Percentiles rank a stretch among this genome's conserved stretches.
Conservation (phyloP, 805 yeast species). For the Kuraishia cidri region DNA sequence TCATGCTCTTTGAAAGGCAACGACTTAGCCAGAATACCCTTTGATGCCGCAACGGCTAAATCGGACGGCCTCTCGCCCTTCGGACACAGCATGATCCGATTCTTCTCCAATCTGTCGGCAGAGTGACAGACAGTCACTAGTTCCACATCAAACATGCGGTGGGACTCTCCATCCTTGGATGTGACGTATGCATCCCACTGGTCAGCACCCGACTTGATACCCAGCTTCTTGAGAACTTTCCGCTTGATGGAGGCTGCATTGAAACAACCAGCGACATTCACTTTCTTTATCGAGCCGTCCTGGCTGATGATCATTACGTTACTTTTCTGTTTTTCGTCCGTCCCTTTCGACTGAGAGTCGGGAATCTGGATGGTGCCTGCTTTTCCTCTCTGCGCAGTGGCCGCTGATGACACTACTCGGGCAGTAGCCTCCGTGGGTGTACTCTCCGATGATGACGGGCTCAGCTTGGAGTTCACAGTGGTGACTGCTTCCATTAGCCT, state of each 20-base stretch:
- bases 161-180: constrained; percentile 29
- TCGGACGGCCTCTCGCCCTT: constrained; percentile 54
- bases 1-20: constrained; percentile 1
- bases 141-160: constrained; percentile 64
- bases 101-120: constrained; percentile 58
- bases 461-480: not conserved
- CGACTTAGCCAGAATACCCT: constrained; percentile 25
- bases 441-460: not conserved
- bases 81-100: constrained; percentile 61
- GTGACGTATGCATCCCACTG: constrained; percentile 56
- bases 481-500: constrained; percentile 11
- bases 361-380: not conserved
- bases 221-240: constrained; percentile 53
- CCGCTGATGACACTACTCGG: not conserved
- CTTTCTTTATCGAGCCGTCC: constrained; percentile 61
- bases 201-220: constrained; percentile 31
- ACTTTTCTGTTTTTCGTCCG: constrained; percentile 4
- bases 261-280: constrained; percentile 71
- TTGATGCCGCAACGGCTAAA: constrained; percentile 48
- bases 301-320: constrained; percentile 60
- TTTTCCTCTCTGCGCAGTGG: not conserved
- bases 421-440: constrained; percentile 1
- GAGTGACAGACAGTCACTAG: constrained; percentile 79
- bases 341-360: not conserved
- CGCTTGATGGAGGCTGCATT: constrained; percentile 72